Conservation (phyloP, 2,329 filamentous ascomycete species). For the Cladophialophora immunda region DNA sequence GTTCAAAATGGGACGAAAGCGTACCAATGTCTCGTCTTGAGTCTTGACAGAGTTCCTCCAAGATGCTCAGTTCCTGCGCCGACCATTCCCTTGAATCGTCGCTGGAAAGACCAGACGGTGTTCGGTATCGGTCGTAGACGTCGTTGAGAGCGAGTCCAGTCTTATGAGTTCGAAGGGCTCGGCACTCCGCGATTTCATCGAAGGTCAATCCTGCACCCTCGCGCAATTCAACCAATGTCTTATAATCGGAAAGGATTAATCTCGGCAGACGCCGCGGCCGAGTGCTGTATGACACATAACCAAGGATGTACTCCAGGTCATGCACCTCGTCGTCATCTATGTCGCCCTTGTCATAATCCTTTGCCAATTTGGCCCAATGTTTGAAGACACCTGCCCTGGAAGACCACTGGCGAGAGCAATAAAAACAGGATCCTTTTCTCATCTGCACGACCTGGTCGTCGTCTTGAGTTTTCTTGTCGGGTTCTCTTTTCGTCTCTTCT, state of each 20-base stretch:
- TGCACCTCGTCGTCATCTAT: slow-evolving; percentile 35
- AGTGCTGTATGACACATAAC: slow-evolving; percentile 24
- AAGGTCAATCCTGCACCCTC: slow-evolving; percentile 39
- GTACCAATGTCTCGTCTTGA: slow-evolving; percentile 25
- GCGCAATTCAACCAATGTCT: slow-evolving; percentile 37
- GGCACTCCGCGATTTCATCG: slow-evolving; percentile 35
- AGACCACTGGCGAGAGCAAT: slow-evolving; percentile 33
- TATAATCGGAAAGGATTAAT: slow-evolving; percentile 35
- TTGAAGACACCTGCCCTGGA: slow-evolving; percentile 26
- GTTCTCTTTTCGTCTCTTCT: slow-evolving; percentile 15
- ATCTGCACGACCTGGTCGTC: slow-evolving; percentile 32
- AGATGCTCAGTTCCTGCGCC: slow-evolving; percentile 25
- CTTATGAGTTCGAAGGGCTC: slow-evolving; percentile 32
- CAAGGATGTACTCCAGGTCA: slow-evolving; percentile 35
- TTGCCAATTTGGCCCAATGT: slow-evolving; percentile 35
- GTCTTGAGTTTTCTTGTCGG: neutral
- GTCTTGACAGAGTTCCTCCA: slow-evolving; percentile 29
- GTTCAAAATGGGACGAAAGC: slow-evolving; percentile 22
- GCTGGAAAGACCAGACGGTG: neutral
- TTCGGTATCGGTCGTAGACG: slow-evolving; percentile 35
- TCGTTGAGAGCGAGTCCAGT: slow-evolving; percentile 28
- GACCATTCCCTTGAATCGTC: slow-evolving; percentile 29
- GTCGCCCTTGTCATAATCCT: slow-evolving; percentile 21
- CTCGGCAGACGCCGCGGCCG: slow-evolving; percentile 17
- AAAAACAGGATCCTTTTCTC: slow-evolving; percentile 36